Base-by-base conservation (phyloP, 805 yeast species). In the Jamesozyma hellenica region DNA sequence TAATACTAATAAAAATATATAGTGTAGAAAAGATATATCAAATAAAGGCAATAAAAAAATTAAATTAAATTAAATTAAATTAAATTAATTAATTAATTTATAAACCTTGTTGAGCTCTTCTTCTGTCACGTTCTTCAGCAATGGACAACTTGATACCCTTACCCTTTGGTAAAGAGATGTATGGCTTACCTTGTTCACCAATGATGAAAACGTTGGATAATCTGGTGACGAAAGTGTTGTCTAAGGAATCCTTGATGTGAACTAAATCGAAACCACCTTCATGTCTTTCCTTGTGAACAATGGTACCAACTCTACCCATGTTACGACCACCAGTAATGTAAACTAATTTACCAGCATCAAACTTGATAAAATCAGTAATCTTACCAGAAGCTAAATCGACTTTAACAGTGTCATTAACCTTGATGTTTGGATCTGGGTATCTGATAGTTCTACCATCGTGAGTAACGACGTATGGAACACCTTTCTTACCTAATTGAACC, bases 391-490 rank as follows among this genome's bases (percentile, higher is more conserved):
- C 95, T 64, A 90, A 76, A 74, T 90, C 95, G 66, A 90, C 74
- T 81, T 88, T 88, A 66, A 90, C 95, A 59, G 97, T 84, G 76
- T 90, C 98, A 79, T 92, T 87, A 64, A 86, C 87, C 75, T 77
- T 90, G 81, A 90, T 79, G 59, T 72, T 70, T 72, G 98, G 98
- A 68, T 90, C 97, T 71, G 97, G 97, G 86, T 88, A 90, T 74
- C 97, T 88, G 77, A 90, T 74, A 66, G 98, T 90, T 81, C 98
- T 88, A 73, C 98, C 97, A 67, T 90, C 98, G 81, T 90, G 98
- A 66, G 98, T 90, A 58, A 90, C 97, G 65, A 84, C 81, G 82
- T 85, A 90, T 66, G 98, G 98, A 62, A 90, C 78, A 67, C 95
- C 95, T 75, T 79, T 86, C 83, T 90, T 92, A 72, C 98, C 97